Percentiles rank a stretch among this genome's conserved stretches.
phyloP scores from a whole-genome alignment of 805 yeast genomes.

The Debaryomyces maramus region DNA sequence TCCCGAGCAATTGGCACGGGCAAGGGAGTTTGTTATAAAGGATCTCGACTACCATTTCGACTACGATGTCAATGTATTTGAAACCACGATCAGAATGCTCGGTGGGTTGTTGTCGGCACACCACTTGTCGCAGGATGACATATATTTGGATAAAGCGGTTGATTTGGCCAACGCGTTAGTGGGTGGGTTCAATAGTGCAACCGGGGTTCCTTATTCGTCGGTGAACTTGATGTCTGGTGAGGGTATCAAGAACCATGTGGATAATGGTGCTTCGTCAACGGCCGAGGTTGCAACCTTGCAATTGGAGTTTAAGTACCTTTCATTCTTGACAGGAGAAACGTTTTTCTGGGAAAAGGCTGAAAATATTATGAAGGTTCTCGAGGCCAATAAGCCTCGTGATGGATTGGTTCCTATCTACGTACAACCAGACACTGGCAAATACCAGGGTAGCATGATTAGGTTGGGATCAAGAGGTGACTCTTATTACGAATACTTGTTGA shows the following conservation, averaged over 20 bases:
- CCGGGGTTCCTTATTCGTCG: conserved; percentile 79
- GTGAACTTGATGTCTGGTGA: conserved; percentile 67
- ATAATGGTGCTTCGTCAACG: conserved; percentile 79
- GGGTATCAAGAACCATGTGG: conserved; percentile 62
- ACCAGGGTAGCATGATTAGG: conserved; percentile 64
- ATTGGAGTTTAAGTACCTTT: conserved; percentile 79
- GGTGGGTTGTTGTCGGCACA: conserved; percentile 90
- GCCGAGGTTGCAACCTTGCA: conserved; percentile 90
- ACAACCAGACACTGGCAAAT: conserved; percentile 71
- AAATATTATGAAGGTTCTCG: conserved; percentile 67
- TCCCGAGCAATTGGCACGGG: conserved; percentile 58
- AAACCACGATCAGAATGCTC: conserved; percentile 91
- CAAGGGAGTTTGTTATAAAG: conserved; percentile 71
- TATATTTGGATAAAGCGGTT: conserved; percentile 75
- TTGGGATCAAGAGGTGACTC: conserved; percentile 93
- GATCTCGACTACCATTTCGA: conserved; percentile 72
- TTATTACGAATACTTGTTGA: conserved; percentile 83
- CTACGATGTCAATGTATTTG: conserved; percentile 78
- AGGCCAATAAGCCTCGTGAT: conserved; percentile 59
- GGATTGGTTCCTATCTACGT: conserved; percentile 85
- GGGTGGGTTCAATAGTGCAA: conserved; percentile 62
- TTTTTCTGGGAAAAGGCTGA: conserved; percentile 81
- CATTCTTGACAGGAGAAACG: conserved; percentile 76
- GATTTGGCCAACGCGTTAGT: conserved; percentile 73
- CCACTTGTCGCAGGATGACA: conserved; percentile 64